phyloP scores from a whole-genome alignment of 1,139 yeast genomes.

The Yamadazyma buinensis region DNA sequence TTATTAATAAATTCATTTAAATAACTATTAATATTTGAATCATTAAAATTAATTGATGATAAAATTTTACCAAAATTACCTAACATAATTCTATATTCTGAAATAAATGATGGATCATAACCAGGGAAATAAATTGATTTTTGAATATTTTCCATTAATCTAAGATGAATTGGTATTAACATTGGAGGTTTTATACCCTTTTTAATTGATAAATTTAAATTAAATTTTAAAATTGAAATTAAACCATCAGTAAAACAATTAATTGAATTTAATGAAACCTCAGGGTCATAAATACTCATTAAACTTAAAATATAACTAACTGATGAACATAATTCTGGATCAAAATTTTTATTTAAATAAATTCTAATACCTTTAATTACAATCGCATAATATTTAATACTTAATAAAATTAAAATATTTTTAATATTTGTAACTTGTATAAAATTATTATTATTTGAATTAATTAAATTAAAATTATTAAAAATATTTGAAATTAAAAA shows the following conservation, averaged over 20 bases:
- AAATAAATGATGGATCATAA: constrained; percentile 30
- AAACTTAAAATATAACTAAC: constrained; percentile 39
- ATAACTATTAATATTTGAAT: neutral
- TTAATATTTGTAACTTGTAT: constrained; percentile 18
- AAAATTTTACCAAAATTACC: constrained; percentile 18
- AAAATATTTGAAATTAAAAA: constrained; percentile 35
- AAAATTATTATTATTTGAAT: constrained; percentile 13
- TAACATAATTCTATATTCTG: constrained; percentile 25
- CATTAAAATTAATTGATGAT: neutral
- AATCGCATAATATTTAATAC: constrained; percentile 36
- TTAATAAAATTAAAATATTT: constrained; percentile 23
- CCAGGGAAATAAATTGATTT: constrained; percentile 38
- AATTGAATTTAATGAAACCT: constrained; percentile 37
- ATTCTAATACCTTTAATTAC: constrained; percentile 34
- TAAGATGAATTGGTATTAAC: constrained; percentile 31
- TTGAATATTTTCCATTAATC: constrained; percentile 35
- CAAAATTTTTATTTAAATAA: constrained; percentile 26
- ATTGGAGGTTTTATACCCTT: constrained; percentile 17
- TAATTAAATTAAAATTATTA: constrained; percentile 16
- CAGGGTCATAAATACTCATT: constrained; percentile 45
- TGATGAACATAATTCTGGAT: constrained; percentile 34
- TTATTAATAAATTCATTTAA: constrained; percentile 5
- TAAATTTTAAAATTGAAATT: constrained; percentile 33
- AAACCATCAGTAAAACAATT: constrained; percentile 43
- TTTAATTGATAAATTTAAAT: constrained; percentile 22